phyloP scores from a whole-genome alignment of 371 early-diverging fungal genomes.

The Syncephalastrum sp. region DNA sequence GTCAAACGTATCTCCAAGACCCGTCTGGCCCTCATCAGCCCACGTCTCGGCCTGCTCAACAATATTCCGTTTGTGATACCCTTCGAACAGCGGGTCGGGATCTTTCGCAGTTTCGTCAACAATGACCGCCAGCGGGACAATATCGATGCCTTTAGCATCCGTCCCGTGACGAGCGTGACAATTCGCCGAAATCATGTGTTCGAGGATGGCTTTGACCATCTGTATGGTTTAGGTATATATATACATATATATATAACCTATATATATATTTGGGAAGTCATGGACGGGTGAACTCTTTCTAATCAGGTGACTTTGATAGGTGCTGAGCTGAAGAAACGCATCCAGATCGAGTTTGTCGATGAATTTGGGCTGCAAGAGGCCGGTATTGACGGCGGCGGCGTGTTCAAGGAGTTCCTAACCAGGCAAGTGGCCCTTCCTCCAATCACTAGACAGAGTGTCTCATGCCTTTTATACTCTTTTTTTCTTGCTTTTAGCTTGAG shows the following conservation, averaged over 20 bases:
- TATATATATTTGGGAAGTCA: not conserved
- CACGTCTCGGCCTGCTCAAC: slow-evolving; percentile 71
- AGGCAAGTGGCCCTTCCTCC: slow-evolving; percentile 29
- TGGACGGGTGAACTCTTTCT: not conserved
- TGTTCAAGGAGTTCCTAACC: slow-evolving; percentile 81
- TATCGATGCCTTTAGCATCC: slow-evolving; percentile 20
- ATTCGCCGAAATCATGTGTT: slow-evolving; percentile 81
- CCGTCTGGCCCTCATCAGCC: slow-evolving; percentile 52
- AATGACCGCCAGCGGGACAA: slow-evolving; percentile 58
- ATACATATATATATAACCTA: not conserved
- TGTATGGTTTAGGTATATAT: slow-evolving; percentile 56
- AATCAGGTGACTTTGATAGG: slow-evolving; percentile 25
- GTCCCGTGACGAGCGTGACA: slow-evolving; percentile 39
- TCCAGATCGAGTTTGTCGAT: slow-evolving; percentile 86
- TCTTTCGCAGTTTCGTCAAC: slow-evolving; percentile 79
- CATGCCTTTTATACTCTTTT: slow-evolving; percentile 5
- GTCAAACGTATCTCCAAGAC: slow-evolving; percentile 31
- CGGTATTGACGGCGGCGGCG: slow-evolving; percentile 93
- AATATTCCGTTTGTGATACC: slow-evolving; percentile 90
- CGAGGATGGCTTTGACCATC: slow-evolving; percentile 81
- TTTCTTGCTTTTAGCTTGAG: slow-evolving; percentile 59
- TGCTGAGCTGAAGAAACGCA: slow-evolving; percentile 63
- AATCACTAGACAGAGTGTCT: not conserved
- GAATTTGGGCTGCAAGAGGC: slow-evolving; percentile 85
- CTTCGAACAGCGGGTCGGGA: slow-evolving; percentile 82